These are phyloP conservation scores for Quillaja saponaria DNA, from an alignment of 306 rosid genomes.

Conservation along the genomic window DNA sequence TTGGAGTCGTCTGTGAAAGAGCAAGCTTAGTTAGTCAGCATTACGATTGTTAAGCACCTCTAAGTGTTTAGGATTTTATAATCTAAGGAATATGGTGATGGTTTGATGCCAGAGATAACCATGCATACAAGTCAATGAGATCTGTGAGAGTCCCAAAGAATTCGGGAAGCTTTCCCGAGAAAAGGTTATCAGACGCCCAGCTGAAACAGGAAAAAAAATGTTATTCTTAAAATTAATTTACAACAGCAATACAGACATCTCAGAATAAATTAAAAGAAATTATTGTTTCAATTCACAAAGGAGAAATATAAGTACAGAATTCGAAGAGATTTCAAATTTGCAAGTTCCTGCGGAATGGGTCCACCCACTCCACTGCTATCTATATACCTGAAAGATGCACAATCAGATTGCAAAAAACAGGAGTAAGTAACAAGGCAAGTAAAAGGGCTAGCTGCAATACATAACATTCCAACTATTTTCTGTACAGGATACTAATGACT, in stretches of 20 bases:
- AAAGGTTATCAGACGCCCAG: constrained; percentile 49
- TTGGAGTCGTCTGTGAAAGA: constrained; percentile 37
- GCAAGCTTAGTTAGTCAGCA: background rate
- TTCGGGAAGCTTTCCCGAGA: constrained; percentile 42
- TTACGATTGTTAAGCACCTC: background rate
- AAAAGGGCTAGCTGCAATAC: too few species aligned
- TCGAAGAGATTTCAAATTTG: constrained; percentile 35
- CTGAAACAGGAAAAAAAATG: constrained; percentile 20
- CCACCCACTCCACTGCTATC: constrained; percentile 48
- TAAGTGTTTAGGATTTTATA: constrained; percentile 1
- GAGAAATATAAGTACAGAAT: constrained; percentile 27
- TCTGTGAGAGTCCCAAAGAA: constrained; percentile 38
- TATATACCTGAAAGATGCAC: constrained; percentile 35
- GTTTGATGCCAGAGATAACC: background rate
- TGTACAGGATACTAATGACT: too few species aligned
- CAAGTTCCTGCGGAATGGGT: constrained; percentile 43
- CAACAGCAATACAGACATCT: background rate
- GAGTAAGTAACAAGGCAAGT: too few species aligned
- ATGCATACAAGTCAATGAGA: constrained; percentile 38
- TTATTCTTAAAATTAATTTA: background rate
- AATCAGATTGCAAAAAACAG: too few species aligned
- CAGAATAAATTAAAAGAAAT: background rate
- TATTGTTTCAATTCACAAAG: background rate
- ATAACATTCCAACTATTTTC: too few species aligned
- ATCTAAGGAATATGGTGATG: background rate